These are phyloP conservation scores for Pseudogymnoascus sp. DNA, from an alignment of 2,329 filamentous ascomycete genomes.

Conservation along the genomic window DNA sequence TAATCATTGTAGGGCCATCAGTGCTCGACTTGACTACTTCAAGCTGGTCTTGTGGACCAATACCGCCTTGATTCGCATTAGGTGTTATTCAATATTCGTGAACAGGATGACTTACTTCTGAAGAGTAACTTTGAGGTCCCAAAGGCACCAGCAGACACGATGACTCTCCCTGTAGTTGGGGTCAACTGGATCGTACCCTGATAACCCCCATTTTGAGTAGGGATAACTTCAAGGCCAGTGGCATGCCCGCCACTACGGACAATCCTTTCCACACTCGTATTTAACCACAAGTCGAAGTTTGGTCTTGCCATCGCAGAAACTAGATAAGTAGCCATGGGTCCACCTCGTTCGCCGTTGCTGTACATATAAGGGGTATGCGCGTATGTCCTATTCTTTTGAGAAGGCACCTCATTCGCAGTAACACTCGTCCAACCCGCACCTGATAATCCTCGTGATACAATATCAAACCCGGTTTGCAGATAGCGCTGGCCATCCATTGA, in stretches of 20 bases:
- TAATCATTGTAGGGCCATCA: constrained; percentile 14
- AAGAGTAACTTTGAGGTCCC: constrained; percentile 62
- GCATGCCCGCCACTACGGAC: constrained; percentile 54
- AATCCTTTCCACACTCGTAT: constrained; percentile 61
- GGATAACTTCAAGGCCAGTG: constrained; percentile 62
- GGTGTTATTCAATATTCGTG: constrained; percentile 43
- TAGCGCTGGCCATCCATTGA: constrained; percentile 61
- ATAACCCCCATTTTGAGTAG: constrained; percentile 45
- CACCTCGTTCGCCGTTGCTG: constrained; percentile 56
- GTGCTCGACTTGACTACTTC: constrained; percentile 25
- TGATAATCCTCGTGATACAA: constrained; percentile 52
- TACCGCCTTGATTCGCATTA: constrained; percentile 31
- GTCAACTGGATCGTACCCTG: constrained; percentile 55
- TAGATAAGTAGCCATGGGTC: constrained; percentile 65
- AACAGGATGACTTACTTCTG: constrained; percentile 57
- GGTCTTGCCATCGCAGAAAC: constrained; percentile 49
- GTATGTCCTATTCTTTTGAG: constrained; percentile 59
- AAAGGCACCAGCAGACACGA: constrained; percentile 62
- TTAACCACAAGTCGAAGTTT: constrained; percentile 62
- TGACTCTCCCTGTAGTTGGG: constrained; percentile 52
- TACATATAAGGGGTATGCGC: constrained; percentile 63
- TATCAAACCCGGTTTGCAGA: constrained; percentile 57
- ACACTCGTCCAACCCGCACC: constrained; percentile 57
- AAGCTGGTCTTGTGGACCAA: constrained; percentile 31
- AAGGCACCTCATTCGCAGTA: constrained; percentile 49